Base-by-base conservation (phyloP, 169 alveolate species). In the Plasmodium coatneyi region DNA sequence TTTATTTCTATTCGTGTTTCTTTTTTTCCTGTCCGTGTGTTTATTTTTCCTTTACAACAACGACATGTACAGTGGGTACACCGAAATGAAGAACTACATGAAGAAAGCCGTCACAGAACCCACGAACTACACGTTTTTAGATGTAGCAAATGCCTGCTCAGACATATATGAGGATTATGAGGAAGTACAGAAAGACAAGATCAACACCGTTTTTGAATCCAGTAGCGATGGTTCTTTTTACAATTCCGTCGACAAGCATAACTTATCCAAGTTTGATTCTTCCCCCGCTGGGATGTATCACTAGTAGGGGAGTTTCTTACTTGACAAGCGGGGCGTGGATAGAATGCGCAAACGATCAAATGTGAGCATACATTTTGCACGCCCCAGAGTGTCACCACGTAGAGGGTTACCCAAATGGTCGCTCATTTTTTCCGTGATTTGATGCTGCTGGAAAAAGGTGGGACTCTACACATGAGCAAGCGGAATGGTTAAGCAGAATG, bases 71-170 rank as follows among this genome's bases (percentile, higher is more conserved):
- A 66, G 82, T 54, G 83, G 89, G 2, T 89, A 89, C 71, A 79
- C 71, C 30, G 94, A 87, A 56, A 56, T 87, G 82, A 87, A 87
- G 71, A 87, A 87, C 60, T 87, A 87, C 49, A 87, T 87, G 93
- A 87, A 87, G 82, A 87, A 80, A 46, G 82, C 93, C 22, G 43
- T 28, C 12, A 87, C 82, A 12, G 93, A 87, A 28, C 86, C 93
- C 66, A 87, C 93, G 71, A 87, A 56, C 54, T 87, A 87, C 14
- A 87, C 93, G 46, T 87, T 87, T 79, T 79, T 87, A 87, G 82
- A 87, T 60, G 82, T 87, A 28, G 76, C 87, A 78, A 80, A 87
- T 60, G 72, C 54, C 5, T 56, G 89, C 80, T 60, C 89, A 36
- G 93, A 80, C 22, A 80, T 80, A 79, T 76, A 87, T 60, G 87